phyloP scores from a whole-genome alignment of 179 eudicot genomes.

The Spergularia azorica region DNA sequence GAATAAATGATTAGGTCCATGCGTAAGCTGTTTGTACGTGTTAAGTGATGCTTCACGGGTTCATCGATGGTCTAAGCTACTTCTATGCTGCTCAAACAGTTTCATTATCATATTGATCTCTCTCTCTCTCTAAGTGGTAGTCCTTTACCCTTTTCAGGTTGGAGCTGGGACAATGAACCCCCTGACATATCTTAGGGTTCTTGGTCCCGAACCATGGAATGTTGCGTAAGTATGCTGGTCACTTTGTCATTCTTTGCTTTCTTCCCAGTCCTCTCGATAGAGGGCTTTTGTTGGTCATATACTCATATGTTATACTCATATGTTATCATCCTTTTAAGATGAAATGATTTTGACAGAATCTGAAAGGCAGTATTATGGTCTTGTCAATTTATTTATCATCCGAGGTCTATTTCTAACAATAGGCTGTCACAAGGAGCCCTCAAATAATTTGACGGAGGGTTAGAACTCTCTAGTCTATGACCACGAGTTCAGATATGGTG shows the following conservation, averaged over 20 bases:
- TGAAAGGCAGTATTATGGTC: background rate
- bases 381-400: background rate
- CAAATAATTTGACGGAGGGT: background rate
- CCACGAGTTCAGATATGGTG: background rate
- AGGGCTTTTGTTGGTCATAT: background rate
- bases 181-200: slow-evolving; percentile 88
- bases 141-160: slow-evolving; percentile 53
- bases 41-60: background rate
- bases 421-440: too few relatives aligned
- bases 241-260: background rate
- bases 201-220: slow-evolving; percentile 99
- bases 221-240: slow-evolving; percentile 80
- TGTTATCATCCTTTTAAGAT: background rate
- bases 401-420: too few relatives aligned
- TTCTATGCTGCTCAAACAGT: background rate
- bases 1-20: background rate
- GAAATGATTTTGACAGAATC: background rate
- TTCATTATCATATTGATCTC: background rate
- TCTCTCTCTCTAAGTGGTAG: background rate
- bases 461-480: background rate
- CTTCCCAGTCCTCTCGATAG: background rate
- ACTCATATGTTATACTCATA: background rate
- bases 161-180: slow-evolving; percentile 99
- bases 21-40: too few relatives aligned
- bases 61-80: slow-evolving; percentile 5